Evolutionary conservation across 2,329 filamentous ascomycete genomes (phyloP), one percentile per base, ranked within the genome.

Genomic region (Fusarium nelsonii): DNA sequence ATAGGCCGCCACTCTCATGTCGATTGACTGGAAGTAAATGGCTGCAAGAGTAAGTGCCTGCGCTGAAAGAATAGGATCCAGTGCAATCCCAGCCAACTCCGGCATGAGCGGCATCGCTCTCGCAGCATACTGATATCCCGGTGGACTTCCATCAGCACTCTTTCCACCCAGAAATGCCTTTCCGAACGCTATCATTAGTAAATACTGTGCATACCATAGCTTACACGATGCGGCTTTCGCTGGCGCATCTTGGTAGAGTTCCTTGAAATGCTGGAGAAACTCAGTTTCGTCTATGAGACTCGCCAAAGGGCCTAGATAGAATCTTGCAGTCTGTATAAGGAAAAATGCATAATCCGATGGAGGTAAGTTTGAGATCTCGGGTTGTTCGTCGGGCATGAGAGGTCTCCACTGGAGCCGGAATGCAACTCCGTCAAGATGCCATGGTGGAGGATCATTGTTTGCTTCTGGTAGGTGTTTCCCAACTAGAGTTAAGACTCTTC

Each of bases 11-110:
- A 79, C 71, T 50, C 80, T 73, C 77, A 81, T 80, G 16, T 81
- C 80, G 3, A 81, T 73, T 1, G 80, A 81, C 33, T 81, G 80
- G 4, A 81, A 75, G 55, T 81, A 81, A 0, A 81, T 67, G 0
- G 79, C 79, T 0, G 75, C 79, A 8, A 81, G 33, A 0, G 77
- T 75, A 0, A 81, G 64, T 0, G 78, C 78, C 15, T 81, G 69
- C 0, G 65, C 67, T 0, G 73, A 71, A 1, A 73, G 55, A 0
- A 74, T 60, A 0, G 71, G 63, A 2, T 74, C 71, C 0, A 70
- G 44, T 20, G 73, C 72, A 14, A 74, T 68, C 1, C 62, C 65
- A 0, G 71, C 69, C 7, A 81, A 26, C 50, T 81, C 79, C 0
- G 80, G 80, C 44, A 82, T 73, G 6, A 82, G 15, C 0, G 78